Evolutionary conservation across 1,139 yeast species (phyloP), one percentile per base, ranked within the genome.

Genomic region (Magnusiomyces ingens): DNA sequence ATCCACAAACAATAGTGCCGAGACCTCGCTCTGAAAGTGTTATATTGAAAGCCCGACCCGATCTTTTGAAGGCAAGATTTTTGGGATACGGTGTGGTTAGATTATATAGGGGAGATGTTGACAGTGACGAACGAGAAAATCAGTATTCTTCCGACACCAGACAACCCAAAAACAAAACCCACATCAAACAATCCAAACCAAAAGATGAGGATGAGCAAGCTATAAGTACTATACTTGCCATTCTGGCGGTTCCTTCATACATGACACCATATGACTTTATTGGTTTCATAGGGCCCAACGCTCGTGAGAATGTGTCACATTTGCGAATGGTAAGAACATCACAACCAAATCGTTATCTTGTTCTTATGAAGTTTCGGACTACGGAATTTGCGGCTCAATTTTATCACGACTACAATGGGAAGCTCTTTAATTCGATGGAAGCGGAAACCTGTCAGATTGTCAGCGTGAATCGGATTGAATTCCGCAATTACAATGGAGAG

Each of bases 361-460:
- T 84, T 1, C 71, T 91, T 52, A 73, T 91, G 67, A 89, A 90
- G 68, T 90, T 91, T 67, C 74, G 80, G 41, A 78, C 76, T 43
- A 64, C 75, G 1, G 70, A 75, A 1, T 65, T 73, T 42, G 90
- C 96, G 0, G 76, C 79, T 10, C 74, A 72, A 49, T 90, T 91
- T 67, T 83, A 82, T 60, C 75, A 77, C 49, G 75, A 74, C 38
- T 88, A 75, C 64, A 85, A 90, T 64, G 95, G 96, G 1, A 80
- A 79, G 58, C 75, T 78, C 3, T 91, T 91, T 72, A 89, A 85
- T 62, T 80, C 93, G 2, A 84, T 89, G 86, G 96, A 90, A 62
- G 90, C 95, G 0, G 96, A 90, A 64, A 75, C 81, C 15, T 90
- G 97, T 61, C 93, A 85, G 65, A 88, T 83, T 4, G 79, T 90